Evolutionary conservation across 768 basidiomycete species (phyloP), one percentile per base, ranked within the genome.

Genomic region (Xerocomus spinulosus): DNA sequence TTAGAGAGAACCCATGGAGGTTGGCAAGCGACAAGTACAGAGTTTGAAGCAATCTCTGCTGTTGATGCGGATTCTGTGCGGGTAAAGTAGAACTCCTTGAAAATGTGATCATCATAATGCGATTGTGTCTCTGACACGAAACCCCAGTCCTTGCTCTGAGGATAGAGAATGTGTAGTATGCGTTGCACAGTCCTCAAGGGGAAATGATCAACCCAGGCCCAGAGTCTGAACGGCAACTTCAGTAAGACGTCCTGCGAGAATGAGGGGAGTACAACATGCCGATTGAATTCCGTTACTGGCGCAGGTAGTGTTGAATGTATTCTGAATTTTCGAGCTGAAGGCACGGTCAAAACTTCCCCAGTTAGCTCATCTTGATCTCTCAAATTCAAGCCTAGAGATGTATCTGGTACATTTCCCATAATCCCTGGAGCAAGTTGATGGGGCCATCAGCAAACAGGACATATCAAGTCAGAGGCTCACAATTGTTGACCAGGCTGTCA

Each of bases 1-100:
- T 61, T 57, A 10, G 77, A 77, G 34, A 83, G 71, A 20, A 81
- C 68, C 76, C 78, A 82, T 6, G 80, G 79, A 3, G 81, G 77
- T 58, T 82, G 81, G 52, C 78, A 77, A n/a, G 74, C 80, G 34
- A 83, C 60, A 4, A 80, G 60, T 17, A 82, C 66, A 36, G 73
- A 70, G 26, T 61, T 63, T 24, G 51, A 64, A 36, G 60, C 58
- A 25, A 65, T 62, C 24, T 58, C 55, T 29, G 63, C 53, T 10
- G 61, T 64, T 3, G 58, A 48, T 4, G 57, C 42, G 18, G 50
- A 46, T 3, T 51, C 49, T 18, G 45, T 51, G 9, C 58, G 54
- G 8, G 70, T 63, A 73, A 79, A 80, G 44, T 72, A 63, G 50
- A 74, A 77, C 49, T 74, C 68, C 46, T 67, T 70, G 49, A 77